Base-by-base conservation (phyloP, 345 rosid species). In the Combretum micranthum region DNA sequence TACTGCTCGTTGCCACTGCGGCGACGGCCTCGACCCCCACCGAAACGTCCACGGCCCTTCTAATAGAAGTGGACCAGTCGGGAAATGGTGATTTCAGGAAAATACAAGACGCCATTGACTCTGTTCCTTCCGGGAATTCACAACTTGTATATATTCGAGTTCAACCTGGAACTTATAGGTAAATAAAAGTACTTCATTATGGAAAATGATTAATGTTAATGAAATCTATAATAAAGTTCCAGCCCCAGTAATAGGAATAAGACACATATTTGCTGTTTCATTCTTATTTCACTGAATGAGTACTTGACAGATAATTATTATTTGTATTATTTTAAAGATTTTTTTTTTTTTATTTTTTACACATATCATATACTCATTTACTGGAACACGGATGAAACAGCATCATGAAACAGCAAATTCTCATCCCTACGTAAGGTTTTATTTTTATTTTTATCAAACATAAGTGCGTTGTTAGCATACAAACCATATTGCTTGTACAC, bases 151-250 rank as follows among this genome's bases (percentile, higher is more conserved):
- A 66, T 74, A 79, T 88, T 52, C 71, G 62, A 72, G 89, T 85
- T 56, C 81, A 83, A 59, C 84, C 96, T 14, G 92, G 96, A 63
- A 69, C 62, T 13, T 88, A 88, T 75, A 67, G 87, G 94, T 86
- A 0, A 20, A 48, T 56, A 42, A 20, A 42, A 32, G 39, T 56
- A 17, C 15, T 56, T 56, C 37, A 32, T 32, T 32, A 32, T 5
- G 3, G 39, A 32, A 4, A 32, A 32, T 32, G 9, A 25, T 25
- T 25, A 25, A 25, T 5, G 5, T 25, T 25, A n/a, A 25, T 25
- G 26, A 25, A 25, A 25, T 25, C 5, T n/a, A n/a, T n/a, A n/a
- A n/a, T n/a, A n/a, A n/a, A n/a, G n/a, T n/a, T n/a, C n/a, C n/a
- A n/a, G n/a, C n/a, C n/a, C n/a, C n/a, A n/a, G n/a, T n/a, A n/a